These are phyloP conservation scores for Paspalum vaginatum DNA, from an alignment of 176 grass and related monocot genomes.

Conservation along the genomic window DNA sequence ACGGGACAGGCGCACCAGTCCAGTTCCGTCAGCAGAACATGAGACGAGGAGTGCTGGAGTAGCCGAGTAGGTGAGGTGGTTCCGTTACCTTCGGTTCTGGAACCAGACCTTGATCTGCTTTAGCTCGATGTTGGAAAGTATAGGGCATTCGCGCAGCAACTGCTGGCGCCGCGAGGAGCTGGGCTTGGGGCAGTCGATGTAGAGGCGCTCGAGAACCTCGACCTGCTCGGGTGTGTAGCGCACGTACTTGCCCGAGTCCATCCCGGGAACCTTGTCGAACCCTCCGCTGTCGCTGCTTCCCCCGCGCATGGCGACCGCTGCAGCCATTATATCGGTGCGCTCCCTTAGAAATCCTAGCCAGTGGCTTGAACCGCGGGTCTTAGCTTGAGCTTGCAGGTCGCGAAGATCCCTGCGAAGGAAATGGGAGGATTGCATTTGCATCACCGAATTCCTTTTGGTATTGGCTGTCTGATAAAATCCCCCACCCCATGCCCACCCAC, in stretches of 20 bases:
- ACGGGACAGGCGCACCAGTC: background rate
- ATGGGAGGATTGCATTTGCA: no score
- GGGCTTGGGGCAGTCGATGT: slow-evolving; percentile 87
- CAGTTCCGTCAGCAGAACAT: no score
- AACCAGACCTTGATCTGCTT: slow-evolving; percentile 99
- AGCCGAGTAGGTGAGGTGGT: no score
- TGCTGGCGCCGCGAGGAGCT: slow-evolving; percentile 84
- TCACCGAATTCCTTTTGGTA: no score
- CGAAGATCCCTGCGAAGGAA: no score
- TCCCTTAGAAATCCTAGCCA: no score
- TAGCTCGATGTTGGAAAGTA: slow-evolving; percentile 84
- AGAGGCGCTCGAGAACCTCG: slow-evolving; percentile 85
- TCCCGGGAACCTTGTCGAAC: slow-evolving; percentile 46
- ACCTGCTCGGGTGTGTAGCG: slow-evolving; percentile 95
- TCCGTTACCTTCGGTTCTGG: slow-evolving; percentile 98
- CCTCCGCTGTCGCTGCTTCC: slow-evolving; percentile 58
- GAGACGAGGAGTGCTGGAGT: no score
- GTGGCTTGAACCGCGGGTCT: no score
- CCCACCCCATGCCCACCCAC: no score
- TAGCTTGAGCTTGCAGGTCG: no score
- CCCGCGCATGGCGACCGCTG: slow-evolving; percentile 63
- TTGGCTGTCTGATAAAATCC: no score
- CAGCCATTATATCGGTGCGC: slow-evolving; percentile 67
- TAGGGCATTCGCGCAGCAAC: slow-evolving; percentile 80
- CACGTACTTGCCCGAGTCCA: slow-evolving; percentile 88